Evolutionary conservation across 2,329 filamentous ascomycete genomes (phyloP), one percentile per base, ranked within the genome.

Genomic region (Coniochaeta prunicola): DNA sequence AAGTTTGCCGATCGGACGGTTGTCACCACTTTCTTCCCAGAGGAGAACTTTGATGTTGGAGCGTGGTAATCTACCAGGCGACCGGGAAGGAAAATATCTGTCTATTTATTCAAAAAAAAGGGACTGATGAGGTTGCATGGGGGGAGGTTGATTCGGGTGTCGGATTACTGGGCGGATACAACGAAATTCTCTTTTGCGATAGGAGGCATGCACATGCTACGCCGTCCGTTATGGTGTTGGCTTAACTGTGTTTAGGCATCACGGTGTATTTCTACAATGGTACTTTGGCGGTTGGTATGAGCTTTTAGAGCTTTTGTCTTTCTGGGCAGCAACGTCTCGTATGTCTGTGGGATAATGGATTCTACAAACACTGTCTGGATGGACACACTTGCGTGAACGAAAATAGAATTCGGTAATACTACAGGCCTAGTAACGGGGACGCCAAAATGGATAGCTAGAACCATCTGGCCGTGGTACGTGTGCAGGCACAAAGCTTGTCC

Each of bases 1-100:
- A 97, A 97, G 72, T 99, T 99, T 71, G 90, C 92, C 0, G 91
- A 97, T 75, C 85, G 96, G 66, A 99, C 94, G 3, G 96, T 99
- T 30, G 92, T 99, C 13, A 92, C 91, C 2, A 97, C 94, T 4
- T 97, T 94, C 76, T 99, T 97, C 73, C 90, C 92, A 24, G 96
- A 97, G 86, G 93, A 97, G 75, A 96, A 96, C 71, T 97, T 97
- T 67, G 93, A 97, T 68, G 89, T 96, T 59, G 85, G 84, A 67
- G 91, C 91, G 55, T 96, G 92, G 91, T 96, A 86, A n/a, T 4
- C 17, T 36, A 36, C 12, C 21, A 30, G 45, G 24, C 4, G 26
- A 13, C 13, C 24, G n/a, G 6, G 6, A 2, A 10, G 45, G 45
- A 26, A 28, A 2, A 12, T 10, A 5, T 30, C 6, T 2, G 10